Conservation (phyloP, 441 rosid species). For the Sinapis alba region DNA sequence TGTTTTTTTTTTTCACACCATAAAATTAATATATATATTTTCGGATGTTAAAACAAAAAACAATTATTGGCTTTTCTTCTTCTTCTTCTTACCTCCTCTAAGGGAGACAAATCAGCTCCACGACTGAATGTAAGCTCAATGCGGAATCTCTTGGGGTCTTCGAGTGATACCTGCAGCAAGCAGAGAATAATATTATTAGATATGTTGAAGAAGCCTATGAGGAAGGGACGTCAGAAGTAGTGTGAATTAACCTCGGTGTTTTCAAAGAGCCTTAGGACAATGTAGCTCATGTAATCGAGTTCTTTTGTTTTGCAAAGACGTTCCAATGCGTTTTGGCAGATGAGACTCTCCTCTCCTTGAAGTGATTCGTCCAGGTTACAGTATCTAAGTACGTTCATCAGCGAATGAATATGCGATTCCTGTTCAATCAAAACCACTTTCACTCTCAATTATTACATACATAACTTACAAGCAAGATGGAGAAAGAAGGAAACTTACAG, state of each 20-base stretch:
- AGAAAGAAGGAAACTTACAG: slow-evolving; percentile 64
- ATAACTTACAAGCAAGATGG: not conserved
- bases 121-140: slow-evolving; percentile 97
- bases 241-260: slow-evolving; percentile 63
- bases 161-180: slow-evolving; percentile 57
- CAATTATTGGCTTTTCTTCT: not conserved
- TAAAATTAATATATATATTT: not conserved
- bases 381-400: slow-evolving; percentile 97
- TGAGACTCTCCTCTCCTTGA: slow-evolving; percentile 94
- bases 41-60: not conserved
- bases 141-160: slow-evolving; percentile 93
- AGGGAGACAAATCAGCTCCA: slow-evolving; percentile 97
- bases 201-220: slow-evolving; percentile 4
- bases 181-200: not conserved
- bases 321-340: slow-evolving; percentile 78
- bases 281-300: slow-evolving; percentile 99
- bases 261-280: slow-evolving; percentile 95
- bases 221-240: not conserved
- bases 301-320: slow-evolving; percentile 88
- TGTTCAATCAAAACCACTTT: slow-evolving; percentile 30
- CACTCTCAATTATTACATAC: not conserved
- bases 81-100: slow-evolving; percentile 54
- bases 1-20: slow-evolving; percentile 32
- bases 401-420: slow-evolving; percentile 99
- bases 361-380: slow-evolving; percentile 99